Conservation (phyloP, 2,329 filamentous ascomycete genomes). For the Ceratocystis diversiconidia region DNA sequence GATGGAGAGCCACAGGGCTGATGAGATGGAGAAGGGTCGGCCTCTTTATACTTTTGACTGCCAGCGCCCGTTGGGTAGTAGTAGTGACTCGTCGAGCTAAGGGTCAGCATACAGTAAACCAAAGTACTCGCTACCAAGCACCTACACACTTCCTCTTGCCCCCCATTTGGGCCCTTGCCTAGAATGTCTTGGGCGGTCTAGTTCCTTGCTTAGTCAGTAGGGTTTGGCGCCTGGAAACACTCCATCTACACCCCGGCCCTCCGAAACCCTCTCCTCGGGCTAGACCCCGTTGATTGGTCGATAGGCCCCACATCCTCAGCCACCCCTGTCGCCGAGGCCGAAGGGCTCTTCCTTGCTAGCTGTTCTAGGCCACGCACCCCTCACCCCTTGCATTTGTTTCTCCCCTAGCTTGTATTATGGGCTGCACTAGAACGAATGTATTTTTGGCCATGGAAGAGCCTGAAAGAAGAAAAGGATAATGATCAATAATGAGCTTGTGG, state of each 20-base stretch:
- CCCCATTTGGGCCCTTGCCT: neutral
- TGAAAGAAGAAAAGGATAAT: neutral
- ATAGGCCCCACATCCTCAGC: neutral
- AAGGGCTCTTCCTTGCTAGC: neutral
- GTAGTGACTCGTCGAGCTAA: neutral
- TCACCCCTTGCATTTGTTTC: neutral
- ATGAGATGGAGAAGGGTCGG: neutral
- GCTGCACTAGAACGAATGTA: neutral
- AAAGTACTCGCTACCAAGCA: neutral
- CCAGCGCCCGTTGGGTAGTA: neutral
- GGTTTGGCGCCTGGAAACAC: neutral
- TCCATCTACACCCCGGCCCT: slow-evolving; percentile 2
- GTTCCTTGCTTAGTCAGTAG: neutral
- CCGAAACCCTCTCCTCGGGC: neutral
- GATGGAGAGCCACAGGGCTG: neutral
- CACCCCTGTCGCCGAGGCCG: neutral
- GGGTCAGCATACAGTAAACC: neutral
- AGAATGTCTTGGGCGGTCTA: neutral
- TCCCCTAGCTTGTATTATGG: neutral
- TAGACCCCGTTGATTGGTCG: neutral
- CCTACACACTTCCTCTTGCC: neutral
- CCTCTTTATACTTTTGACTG: neutral
- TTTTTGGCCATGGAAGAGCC: neutral
- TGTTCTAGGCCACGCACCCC: neutral
- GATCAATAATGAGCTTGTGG: neutral